Evolutionary conservation across 805 yeast genomes (phyloP), one percentile per base, ranked within the genome.

Genomic region (Candida easanensis): DNA sequence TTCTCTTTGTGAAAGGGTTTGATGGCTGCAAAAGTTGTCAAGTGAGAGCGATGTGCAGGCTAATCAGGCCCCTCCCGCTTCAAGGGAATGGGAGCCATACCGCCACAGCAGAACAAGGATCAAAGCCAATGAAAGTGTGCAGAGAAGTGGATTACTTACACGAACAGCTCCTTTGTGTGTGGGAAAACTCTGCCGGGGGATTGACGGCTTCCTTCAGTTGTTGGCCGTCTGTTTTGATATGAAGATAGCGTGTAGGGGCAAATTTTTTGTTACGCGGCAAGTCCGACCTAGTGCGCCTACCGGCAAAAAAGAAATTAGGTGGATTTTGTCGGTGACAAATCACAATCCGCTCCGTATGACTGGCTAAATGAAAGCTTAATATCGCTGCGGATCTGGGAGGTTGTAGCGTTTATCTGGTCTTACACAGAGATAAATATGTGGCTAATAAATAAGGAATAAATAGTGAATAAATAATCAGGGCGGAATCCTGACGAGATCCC

Each of bases 191-290:
- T 10, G 30, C n/a, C 30, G 8, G 30, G 8, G 30, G 8, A 10
- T 13, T 26, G 30, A n/a, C n/a, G 30, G n/a, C 10, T 7, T 22
- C 10, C 10, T 22, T 22, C 7, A 10, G 7, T 7, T 22, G 25
- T 22, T 22, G 10, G 10, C 25, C 10, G 25, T 10, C 10, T 18
- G 34, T 32, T 20, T 20, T 19, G 27, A 14, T 14, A 8, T 34
- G 28, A 34, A 34, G 45, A 41, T 41, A 41, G 45, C 45, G 33
- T 41, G 42, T 28, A 43, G 27, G 26, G 44, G 44, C 36, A 44
- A 44, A 44, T 39, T 39, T 44, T 44, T 39, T 44, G 47, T 38
- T 21, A 23, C 14, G 37, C 37, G 28, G 37, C 37, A 34, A 37
- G 37, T 30, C 39, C 38, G 40, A 14, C 28, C 18, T 18, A 25